phyloP scores from a whole-genome alignment of 1,284 basidiomycete genomes.

The Marasmius sp. region DNA sequence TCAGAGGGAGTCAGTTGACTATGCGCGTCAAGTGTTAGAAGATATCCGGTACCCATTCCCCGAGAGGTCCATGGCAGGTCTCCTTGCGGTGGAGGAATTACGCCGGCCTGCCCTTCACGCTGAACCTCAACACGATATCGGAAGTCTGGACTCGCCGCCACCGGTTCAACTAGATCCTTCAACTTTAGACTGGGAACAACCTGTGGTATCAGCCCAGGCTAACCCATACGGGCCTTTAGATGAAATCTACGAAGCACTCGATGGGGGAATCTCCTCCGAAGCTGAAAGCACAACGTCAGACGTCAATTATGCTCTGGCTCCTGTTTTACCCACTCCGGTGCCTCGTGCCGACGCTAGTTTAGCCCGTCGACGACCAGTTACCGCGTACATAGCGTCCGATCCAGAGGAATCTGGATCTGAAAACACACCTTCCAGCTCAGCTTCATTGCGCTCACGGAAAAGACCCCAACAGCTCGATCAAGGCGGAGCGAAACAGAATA shows the following conservation, averaged over 20 bases:
- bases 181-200: not conserved
- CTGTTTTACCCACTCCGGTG: not conserved
- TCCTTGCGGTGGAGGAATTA: not conserved
- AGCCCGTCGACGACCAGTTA: no score
- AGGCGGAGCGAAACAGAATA: no score
- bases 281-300: not conserved
- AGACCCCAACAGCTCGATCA: no score
- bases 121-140: no score
- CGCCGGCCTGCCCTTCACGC: not conserved
- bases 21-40: not conserved
- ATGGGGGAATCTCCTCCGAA: not conserved
- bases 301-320: not conserved
- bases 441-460: no score
- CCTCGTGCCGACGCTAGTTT: no score
- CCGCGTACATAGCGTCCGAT: no score
- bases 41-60: not conserved
- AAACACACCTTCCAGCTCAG: no score
- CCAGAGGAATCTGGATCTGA: no score
- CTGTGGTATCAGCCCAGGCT: not conserved
- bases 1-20: not conserved
- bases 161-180: not conserved
- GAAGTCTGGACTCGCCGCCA: no score
- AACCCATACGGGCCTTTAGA: not conserved
- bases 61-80: not conserved
- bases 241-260: not conserved